phyloP scores from a whole-genome alignment of 1,284 basidiomycete species.

The Hemileia vastatrix region DNA sequence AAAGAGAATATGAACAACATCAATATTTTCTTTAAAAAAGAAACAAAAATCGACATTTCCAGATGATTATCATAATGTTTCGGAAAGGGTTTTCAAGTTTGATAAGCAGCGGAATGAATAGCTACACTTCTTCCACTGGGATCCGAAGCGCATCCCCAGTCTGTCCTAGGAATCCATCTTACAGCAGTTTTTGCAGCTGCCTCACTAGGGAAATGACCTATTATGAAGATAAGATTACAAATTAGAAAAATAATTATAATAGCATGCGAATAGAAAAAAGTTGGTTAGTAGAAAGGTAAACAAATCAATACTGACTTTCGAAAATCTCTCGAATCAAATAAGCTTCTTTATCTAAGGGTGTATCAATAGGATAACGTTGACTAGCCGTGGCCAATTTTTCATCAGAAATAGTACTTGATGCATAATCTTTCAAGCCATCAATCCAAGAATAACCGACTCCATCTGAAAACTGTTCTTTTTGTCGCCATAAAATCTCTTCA shows the following conservation, averaged over 20 bases:
- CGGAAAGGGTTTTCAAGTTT: too few species aligned
- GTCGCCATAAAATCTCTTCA: conserved; percentile 88
- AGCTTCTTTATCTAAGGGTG: conserved; percentile 94
- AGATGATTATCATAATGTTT: too few species aligned
- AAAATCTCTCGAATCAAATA: conserved; percentile 92
- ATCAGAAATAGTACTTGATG: conserved; percentile 65
- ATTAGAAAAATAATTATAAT: too few species aligned
- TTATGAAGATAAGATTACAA: too few species aligned
- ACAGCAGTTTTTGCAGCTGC: conserved; percentile 88
- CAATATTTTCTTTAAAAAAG: too few species aligned
- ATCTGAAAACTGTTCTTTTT: conserved; percentile 99
- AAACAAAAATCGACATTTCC: too few species aligned
- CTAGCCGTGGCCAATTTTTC: conserved; percentile 65
- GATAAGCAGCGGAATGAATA: conserved; percentile 88
- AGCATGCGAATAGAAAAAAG: neutral
- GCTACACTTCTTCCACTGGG: conserved; percentile 89
- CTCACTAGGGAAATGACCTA: conserved; percentile 69
- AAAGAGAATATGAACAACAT: too few species aligned
- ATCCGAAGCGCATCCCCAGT: conserved; percentile 92
- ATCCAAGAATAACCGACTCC: conserved; percentile 99
- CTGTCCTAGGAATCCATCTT: conserved; percentile 82
- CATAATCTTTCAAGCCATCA: conserved; percentile 91
- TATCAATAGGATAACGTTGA: conserved; percentile 68
- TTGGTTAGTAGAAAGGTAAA: conserved; percentile 15
- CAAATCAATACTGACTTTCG: conserved; percentile 54